Conservation (phyloP, 371 early-diverging fungal species). For the Apophysomyces sp. region DNA sequence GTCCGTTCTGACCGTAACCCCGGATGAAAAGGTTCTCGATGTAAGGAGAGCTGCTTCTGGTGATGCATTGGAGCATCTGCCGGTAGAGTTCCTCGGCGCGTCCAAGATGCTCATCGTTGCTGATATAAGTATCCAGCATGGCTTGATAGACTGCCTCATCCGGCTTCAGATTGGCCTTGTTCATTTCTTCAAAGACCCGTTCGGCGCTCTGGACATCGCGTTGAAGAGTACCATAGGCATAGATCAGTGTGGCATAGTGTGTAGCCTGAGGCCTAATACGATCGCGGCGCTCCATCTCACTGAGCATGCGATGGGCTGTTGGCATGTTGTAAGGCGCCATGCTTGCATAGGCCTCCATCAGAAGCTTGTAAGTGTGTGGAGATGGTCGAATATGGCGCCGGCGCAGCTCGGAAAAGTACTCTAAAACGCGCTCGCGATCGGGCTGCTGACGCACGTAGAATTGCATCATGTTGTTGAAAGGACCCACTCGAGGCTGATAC, state of each 20-base stretch:
- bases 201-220: constrained; percentile 48
- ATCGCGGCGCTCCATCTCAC: constrained; percentile 46
- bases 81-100: constrained; percentile 49
- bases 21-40: constrained; percentile 65
- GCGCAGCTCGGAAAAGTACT: constrained; percentile 52
- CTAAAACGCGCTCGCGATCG: constrained; percentile 50
- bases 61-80: constrained; percentile 23
- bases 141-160: constrained; percentile 58
- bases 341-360: constrained; percentile 60
- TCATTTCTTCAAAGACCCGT: constrained; percentile 49
- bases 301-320: constrained; percentile 52
- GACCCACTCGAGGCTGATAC: constrained; percentile 54
- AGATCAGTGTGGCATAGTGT: constrained; percentile 60
- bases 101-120: constrained; percentile 29
- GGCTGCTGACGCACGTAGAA: constrained; percentile 63
- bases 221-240: constrained; percentile 61
- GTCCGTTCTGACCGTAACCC: constrained; percentile 52
- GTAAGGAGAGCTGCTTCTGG: constrained; percentile 52
- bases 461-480: constrained; percentile 67
- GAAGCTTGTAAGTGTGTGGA: constrained; percentile 58
- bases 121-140: constrained; percentile 56
- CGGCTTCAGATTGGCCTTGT: constrained; percentile 23
- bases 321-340: constrained; percentile 62
- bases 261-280: constrained; percentile 51
- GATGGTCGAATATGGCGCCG: constrained; percentile 51